Percentiles rank a stretch among this genome's conserved stretches.
Conservation (phyloP, 1,284 basidiomycete species). For the Chalciporus piperatoides region DNA sequence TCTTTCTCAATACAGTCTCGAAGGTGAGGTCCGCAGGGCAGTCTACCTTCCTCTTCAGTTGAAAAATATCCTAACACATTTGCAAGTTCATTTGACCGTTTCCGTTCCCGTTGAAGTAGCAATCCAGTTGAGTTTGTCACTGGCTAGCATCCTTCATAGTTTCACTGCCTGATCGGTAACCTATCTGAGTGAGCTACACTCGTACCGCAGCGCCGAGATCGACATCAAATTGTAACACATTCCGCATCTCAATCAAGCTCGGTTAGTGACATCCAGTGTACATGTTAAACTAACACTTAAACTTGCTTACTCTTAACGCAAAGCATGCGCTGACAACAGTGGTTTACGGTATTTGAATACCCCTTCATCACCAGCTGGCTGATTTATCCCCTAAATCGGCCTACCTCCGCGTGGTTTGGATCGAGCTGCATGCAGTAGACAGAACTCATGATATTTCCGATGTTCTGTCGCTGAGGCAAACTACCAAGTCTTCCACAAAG, state of each 20-base stretch:
- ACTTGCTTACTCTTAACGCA: too few relatives aligned
- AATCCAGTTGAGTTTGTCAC: not conserved
- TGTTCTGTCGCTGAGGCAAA: too few relatives aligned
- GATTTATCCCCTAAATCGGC: too few relatives aligned
- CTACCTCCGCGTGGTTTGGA: too few relatives aligned
- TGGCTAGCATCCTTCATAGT: not conserved
- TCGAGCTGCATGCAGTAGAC: too few relatives aligned
- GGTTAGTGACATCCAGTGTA: too few relatives aligned
- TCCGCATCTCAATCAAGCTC: constrained; percentile 5
- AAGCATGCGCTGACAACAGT: too few relatives aligned
- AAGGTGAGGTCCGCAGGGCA: constrained; percentile 14
- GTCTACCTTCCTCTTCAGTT: constrained; percentile 13
- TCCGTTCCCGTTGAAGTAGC: constrained; percentile 4
- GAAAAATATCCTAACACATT: constrained; percentile 13
- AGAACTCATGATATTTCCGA: too few relatives aligned
- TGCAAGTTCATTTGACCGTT: constrained; percentile 9
- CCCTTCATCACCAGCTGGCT: too few relatives aligned
- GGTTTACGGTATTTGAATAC: too few relatives aligned
- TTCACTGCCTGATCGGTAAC: constrained; percentile 2
- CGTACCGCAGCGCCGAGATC: constrained; percentile 5
- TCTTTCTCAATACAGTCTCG: constrained; percentile 22
- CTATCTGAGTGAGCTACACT: constrained; percentile 10
- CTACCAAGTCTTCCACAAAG: too few relatives aligned
- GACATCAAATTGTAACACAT: constrained; percentile 1
- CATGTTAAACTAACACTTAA: too few relatives aligned